Base-by-base conservation (phyloP, 345 rosid species). In the Euphorbia tirucalli region DNA sequence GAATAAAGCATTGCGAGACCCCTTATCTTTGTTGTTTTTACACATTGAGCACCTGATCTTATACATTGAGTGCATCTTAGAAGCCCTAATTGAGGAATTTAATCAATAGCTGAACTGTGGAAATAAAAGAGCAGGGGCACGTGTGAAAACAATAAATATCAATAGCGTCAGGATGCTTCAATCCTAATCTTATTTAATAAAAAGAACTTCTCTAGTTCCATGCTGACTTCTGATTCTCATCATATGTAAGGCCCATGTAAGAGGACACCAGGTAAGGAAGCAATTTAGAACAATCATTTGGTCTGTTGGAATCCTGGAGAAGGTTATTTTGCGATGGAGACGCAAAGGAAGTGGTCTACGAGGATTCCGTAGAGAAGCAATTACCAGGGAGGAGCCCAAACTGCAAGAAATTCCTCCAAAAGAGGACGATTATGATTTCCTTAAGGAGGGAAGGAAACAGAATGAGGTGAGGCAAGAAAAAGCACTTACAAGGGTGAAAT, bases 231-330 rank as follows among this genome's bases (percentile, higher is more conserved):
- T 28, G 32, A 28, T 66, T 65, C 41, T 80, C 39, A 55, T 77
- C 11, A 72, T 80, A 44, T 74, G 71, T 71, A 52, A 91, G 97
- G 97, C 98, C 61, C 97, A 88, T 79, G 88, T 91, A 63, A 88
- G 96, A 77, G 98, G 98, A 30, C 96, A 90, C 78, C 98, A 91
- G 77, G 96, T 85, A 28, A 87, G 97, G 82, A 91, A 91, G 75
- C 88, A 87, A 65, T 88, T 87, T 71, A 81, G 78, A 74, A 73
- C 93, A 70, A 75, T 93, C 65, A 69, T 85, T 69, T 93, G 97
- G 98, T 93, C 96, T 0, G 97, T 93, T 15, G 96, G 97, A 63
- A 81, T 93, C 58, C 81, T 93, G 66, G 98, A 91, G 87, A 93
- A 93, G 88, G 84, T 93, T 71, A 88, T 93, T 72, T 69, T 93